These are phyloP conservation scores for Meyerozyma elateridarum DNA, from an alignment of 1,139 yeast genomes.

Conservation along the genomic window DNA sequence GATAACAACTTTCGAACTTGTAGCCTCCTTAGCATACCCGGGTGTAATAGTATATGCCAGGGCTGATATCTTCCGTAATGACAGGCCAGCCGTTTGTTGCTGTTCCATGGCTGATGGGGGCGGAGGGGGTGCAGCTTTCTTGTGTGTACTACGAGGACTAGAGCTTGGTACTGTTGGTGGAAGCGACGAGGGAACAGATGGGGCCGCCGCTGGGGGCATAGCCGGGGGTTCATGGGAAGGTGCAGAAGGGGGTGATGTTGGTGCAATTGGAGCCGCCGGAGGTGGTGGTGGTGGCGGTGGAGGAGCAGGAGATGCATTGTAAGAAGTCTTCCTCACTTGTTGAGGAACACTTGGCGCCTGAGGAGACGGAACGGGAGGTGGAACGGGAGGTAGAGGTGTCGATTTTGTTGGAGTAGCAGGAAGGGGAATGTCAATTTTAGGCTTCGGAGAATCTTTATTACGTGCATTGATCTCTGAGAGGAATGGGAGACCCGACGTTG, in stretches of 20 bases:
- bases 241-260: conserved; percentile 9
- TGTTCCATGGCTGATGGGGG: conserved; percentile 24
- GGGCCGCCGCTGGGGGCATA: conserved; percentile 3
- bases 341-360: conserved; percentile 11
- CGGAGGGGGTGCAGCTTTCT: conserved; percentile 12
- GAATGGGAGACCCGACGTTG: conserved; percentile 34
- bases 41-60: conserved; percentile 52
- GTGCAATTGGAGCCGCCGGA: conserved; percentile 8
- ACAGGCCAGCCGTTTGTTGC: conserved; percentile 46
- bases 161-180: conserved; percentile 15
- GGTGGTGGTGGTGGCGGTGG: conserved; percentile 10
- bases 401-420: conserved; percentile 6
- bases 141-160: conserved; percentile 13
- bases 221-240: conserved; percentile 2
- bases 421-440: background rate
- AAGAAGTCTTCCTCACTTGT: too few relatives aligned
- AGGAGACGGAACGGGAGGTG: conserved; percentile 10
- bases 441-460: conserved; percentile 24
- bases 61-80: conserved; percentile 50
- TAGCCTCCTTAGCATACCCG: conserved; percentile 15
- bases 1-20: conserved; percentile 36
- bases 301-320: conserved; percentile 8
- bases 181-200: conserved; percentile 11
- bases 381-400: conserved; percentile 6
- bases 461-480: conserved; percentile 40